Base-by-base conservation (phyloP, 176 grass and related monocot genomes). In the Oryza meyeriana region DNA sequence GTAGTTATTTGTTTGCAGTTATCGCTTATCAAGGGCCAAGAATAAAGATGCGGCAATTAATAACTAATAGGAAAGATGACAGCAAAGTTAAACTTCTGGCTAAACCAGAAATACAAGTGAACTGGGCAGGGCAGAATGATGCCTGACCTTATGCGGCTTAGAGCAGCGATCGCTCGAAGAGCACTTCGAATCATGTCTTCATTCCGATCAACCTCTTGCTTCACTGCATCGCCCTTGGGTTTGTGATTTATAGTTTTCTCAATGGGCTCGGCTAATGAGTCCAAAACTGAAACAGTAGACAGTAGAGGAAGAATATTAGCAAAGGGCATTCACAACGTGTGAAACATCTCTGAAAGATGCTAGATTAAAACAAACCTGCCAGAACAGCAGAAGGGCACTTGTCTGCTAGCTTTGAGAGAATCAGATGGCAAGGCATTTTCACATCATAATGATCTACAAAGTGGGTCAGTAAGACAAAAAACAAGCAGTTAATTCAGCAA, bases 171-270 rank as follows among this genome's bases (percentile, higher is more conserved):
- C 9, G 97, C 87, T 57, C 93, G 83, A 81, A 99, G 93, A 71
- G 97, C 93, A 75, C 97, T 99, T 34, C 97, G 89, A 35, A 99
- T 99, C 97, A 99, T 94, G 85, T 99, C 97, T 86, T 99, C 97
- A 27, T 99, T 99, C 50, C 91, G 91, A 45, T 99, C 97, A 36
- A 96, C 86, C 65, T 99, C 97, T 71, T 99, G 97, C 81, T 99
- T 99, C 79, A 99, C 97, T 22, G 97, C 97, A 90, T 99, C 97
- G 0, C 87, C 84, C 84, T 96, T 99, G 61, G 93, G 97, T 83
- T 83, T 99, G 91, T 94, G 89, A 85, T 64, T 89, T 55, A 99
- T 85, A 25, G 97, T 99, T 74, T 90, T 99, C 71, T 94, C 93
- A 57, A 99, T 92, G 36, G 97, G 97, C 63, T 96, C 93, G 66